Evolutionary conservation across 805 yeast species (phyloP).

Genomic region (Candida ortonii): DNA sequence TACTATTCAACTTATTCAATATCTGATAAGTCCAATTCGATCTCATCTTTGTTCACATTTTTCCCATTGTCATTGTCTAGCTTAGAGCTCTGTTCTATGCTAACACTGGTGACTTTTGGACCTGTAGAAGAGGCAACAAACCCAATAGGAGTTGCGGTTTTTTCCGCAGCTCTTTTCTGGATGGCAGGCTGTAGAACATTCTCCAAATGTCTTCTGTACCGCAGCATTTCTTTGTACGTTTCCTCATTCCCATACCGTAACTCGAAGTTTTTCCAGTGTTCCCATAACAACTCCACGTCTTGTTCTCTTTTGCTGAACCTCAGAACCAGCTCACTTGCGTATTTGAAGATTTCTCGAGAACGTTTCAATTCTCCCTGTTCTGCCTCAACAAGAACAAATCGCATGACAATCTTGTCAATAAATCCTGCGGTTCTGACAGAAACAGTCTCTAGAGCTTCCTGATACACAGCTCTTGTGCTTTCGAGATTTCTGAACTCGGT

Average conservation of each 20-base stretch:
- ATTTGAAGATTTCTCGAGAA: constrained; percentile 60
- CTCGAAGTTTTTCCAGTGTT: constrained; percentile 73
- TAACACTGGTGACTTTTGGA: constrained; percentile 32
- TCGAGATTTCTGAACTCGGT: constrained; percentile 38
- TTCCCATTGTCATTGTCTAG: constrained; percentile 5
- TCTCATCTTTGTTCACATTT: constrained; percentile 52
- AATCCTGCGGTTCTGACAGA: constrained; percentile 29
- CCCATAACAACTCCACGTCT: constrained; percentile 48
- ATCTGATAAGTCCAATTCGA: constrained; percentile 49
- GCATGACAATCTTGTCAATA: constrained; percentile 41
- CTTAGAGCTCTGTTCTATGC: constrained; percentile 10
- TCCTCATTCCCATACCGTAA: constrained; percentile 65
- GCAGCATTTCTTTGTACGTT: constrained; percentile 70
- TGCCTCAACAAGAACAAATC: constrained; percentile 59
- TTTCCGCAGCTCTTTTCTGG: constrained; percentile 17
- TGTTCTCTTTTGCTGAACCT: constrained; percentile 29
- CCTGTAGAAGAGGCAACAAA: constrained; percentile 44
- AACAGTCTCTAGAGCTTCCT: constrained; percentile 43
- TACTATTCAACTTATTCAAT: constrained; percentile 16
- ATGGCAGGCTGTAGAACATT: constrained; percentile 21
- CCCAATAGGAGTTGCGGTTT: constrained; percentile 40
- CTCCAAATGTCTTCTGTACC: constrained; percentile 46
- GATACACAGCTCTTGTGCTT: constrained; percentile 47
- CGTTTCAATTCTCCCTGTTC: constrained; percentile 50
- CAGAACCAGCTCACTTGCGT: constrained; percentile 45